These are phyloP conservation scores for Backusella macrospora DNA, from an alignment of 192 early-diverging fungal species.

Conservation along the genomic window DNA sequence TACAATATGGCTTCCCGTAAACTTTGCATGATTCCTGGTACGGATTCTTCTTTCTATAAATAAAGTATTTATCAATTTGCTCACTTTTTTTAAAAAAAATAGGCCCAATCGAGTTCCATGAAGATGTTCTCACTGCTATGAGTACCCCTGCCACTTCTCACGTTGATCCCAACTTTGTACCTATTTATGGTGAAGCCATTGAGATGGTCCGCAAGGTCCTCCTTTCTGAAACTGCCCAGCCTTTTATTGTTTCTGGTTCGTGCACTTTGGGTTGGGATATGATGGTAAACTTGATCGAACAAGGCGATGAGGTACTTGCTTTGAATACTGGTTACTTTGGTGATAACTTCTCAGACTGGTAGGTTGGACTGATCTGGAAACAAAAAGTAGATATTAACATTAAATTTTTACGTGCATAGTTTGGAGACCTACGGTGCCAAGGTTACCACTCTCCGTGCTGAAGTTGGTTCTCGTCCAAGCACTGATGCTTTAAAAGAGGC, in stretches of 20 bases:
- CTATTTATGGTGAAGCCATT: slow-evolving; percentile 82
- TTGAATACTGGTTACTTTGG: slow-evolving; percentile 96
- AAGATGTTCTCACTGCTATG: slow-evolving; percentile 82
- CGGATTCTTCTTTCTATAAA: neutral
- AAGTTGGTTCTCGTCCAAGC: slow-evolving; percentile 70
- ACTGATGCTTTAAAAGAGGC: slow-evolving; percentile 68
- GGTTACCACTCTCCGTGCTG: slow-evolving; percentile 74
- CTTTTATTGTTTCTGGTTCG: slow-evolving; percentile 92
- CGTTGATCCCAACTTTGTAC: slow-evolving; percentile 87
- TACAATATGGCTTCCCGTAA: slow-evolving; percentile 53
- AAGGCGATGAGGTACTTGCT: slow-evolving; percentile 85
- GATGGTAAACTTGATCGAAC: slow-evolving; percentile 91
- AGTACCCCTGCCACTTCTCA: slow-evolving; percentile 93
- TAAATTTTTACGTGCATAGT: slow-evolving; percentile 40
- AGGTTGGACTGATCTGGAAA: slow-evolving; percentile 19
- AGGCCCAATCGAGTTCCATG: slow-evolving; percentile 95
- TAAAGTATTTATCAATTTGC: neutral
- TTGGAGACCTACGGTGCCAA: slow-evolving; percentile 87
- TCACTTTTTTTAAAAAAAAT: neutral
- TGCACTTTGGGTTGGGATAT: slow-evolving; percentile 98
- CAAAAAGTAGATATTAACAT: neutral
- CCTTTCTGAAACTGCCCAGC: slow-evolving; percentile 79
- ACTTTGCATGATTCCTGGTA: slow-evolving; percentile 95
- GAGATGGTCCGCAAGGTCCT: slow-evolving; percentile 83
- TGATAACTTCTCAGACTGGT: slow-evolving; percentile 92